Percentiles rank a stretch among this genome's conserved stretches.
Evolutionary conservation across 805 yeast genomes (phyloP).

Genomic region (Metschnikowia shivogae): DNA sequence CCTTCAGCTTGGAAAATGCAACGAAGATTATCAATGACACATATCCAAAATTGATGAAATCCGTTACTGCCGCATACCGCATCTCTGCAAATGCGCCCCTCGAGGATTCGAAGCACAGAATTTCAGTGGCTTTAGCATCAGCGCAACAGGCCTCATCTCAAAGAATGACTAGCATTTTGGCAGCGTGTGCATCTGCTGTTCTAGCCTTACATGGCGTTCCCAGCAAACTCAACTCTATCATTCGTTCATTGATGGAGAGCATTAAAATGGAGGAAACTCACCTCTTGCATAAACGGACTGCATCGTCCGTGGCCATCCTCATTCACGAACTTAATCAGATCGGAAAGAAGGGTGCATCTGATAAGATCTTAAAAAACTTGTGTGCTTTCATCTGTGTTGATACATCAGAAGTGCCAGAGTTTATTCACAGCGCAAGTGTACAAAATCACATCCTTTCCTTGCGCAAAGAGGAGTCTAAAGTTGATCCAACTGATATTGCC

Average conservation of each 20-base stretch:
- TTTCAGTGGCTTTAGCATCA: slow-evolving; percentile 61
- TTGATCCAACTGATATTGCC: slow-evolving; percentile 58
- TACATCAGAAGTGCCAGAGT: slow-evolving; percentile 93
- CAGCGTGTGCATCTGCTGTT: slow-evolving; percentile 74
- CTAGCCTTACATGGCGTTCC: slow-evolving; percentile 69
- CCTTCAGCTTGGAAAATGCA: slow-evolving; percentile 78
- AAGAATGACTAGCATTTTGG: slow-evolving; percentile 57
- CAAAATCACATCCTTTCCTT: slow-evolving; percentile 64
- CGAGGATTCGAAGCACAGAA: slow-evolving; percentile 73
- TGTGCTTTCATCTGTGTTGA: slow-evolving; percentile 94
- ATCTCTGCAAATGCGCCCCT: slow-evolving; percentile 67
- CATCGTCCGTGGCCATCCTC: slow-evolving; percentile 61
- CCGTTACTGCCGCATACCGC: slow-evolving; percentile 64
- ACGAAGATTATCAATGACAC: slow-evolving; percentile 60
- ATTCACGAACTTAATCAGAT: slow-evolving; percentile 52
- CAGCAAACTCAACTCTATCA: slow-evolving; percentile 79
- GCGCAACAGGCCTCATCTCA: slow-evolving; percentile 50
- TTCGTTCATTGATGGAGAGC: slow-evolving; percentile 88
- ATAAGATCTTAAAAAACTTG: slow-evolving; percentile 83
- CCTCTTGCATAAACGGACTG: slow-evolving; percentile 67
- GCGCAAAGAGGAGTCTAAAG: slow-evolving; percentile 68
- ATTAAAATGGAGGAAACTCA: slow-evolving; percentile 69
- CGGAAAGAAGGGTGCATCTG: slow-evolving; percentile 71
- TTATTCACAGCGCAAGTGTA: slow-evolving; percentile 55
- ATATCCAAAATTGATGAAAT: slow-evolving; percentile 59